Evolutionary conservation across 75 land plant species (phyloP), one percentile per base, ranked within the genome.

Genomic region (Pinus albicaulis): DNA sequence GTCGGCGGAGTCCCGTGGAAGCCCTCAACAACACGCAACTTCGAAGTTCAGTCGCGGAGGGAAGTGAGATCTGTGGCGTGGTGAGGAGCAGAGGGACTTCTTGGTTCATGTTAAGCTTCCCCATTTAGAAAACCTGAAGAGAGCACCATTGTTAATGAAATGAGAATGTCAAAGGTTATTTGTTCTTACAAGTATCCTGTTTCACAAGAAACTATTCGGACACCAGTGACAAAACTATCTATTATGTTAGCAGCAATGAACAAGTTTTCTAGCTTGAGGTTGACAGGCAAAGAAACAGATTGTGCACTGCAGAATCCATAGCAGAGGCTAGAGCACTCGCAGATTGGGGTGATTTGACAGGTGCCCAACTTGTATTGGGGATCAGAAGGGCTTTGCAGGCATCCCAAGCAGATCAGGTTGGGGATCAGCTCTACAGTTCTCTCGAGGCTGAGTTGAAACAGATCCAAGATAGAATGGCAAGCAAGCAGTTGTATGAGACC

Each of bases 21-120:
- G n/a, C n/a, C n/a, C n/a, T n/a, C n/a, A n/a, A n/a, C n/a, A n/a
- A n/a, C n/a, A n/a, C n/a, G n/a, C n/a, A n/a, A n/a, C n/a, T n/a
- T n/a, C n/a, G n/a, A n/a, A n/a, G n/a, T n/a, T n/a, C n/a, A n/a
- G n/a, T n/a, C n/a, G n/a, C n/a, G n/a, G n/a, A n/a, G n/a, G n/a
- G n/a, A n/a, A n/a, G n/a, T n/a, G n/a, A n/a, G n/a, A n/a, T n/a
- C n/a, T n/a, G n/a, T n/a, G n/a, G n/a, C n/a, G n/a, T n/a, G n/a
- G n/a, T n/a, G 96, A 93, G 63, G 99, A 96, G 76, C 96, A 93
- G 69, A 82, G 96, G 69, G 92, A 96, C 76, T 88, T 93, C 74
- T 71, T 96, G 59, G 85, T 96, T 5, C 80, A 87, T 53, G 62
- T 93, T 10, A 59, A 82, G 59, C 57, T 96, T 72, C 99, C 96